phyloP scores from a whole-genome alignment of 2,329 filamentous ascomycete species.

The Macroventuria anomochaeta region DNA sequence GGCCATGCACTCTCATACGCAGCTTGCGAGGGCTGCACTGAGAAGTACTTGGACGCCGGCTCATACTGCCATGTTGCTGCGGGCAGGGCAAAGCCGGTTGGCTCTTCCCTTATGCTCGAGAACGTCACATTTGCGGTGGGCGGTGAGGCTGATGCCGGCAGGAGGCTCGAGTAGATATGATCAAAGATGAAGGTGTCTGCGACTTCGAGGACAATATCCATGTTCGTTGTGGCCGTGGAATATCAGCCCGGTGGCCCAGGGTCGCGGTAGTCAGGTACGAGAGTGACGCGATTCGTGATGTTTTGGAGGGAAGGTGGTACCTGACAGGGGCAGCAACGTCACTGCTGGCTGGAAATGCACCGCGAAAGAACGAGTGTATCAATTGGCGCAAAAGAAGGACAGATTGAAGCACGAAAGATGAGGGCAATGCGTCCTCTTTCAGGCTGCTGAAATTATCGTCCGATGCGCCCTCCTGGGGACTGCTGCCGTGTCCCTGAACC shows the following conservation, averaged over 20 bases:
- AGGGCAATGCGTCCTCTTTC: slow-evolving; percentile 5
- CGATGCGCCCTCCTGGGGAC: not conserved
- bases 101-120: slow-evolving; percentile 54
- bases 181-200: slow-evolving; percentile 84
- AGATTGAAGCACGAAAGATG: not conserved
- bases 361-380: not conserved
- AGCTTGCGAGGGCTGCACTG: slow-evolving; percentile 72
- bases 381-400: not conserved
- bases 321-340: slow-evolving; percentile 1
- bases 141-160: slow-evolving; percentile 63
- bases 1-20: slow-evolving; percentile 81
- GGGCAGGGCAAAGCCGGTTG: slow-evolving; percentile 34
- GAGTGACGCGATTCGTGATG: slow-evolving; percentile 28
- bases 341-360: not conserved
- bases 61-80: slow-evolving; percentile 67
- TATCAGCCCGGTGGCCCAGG: slow-evolving; percentile 13
- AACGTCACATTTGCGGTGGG: slow-evolving; percentile 64
- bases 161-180: slow-evolving; percentile 72
- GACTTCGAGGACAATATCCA: slow-evolving; percentile 92
- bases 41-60: slow-evolving; percentile 74
- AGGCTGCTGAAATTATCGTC: slow-evolving; percentile 6
- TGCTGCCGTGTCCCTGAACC: slow-evolving; percentile 1
- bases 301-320: slow-evolving; percentile 1
- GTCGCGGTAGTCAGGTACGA: slow-evolving; percentile 27
- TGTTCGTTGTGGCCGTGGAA: slow-evolving; percentile 49